Evolutionary conservation across 2,329 filamentous ascomycete species (phyloP).

Genomic region (Xylariaceae sp.): DNA sequence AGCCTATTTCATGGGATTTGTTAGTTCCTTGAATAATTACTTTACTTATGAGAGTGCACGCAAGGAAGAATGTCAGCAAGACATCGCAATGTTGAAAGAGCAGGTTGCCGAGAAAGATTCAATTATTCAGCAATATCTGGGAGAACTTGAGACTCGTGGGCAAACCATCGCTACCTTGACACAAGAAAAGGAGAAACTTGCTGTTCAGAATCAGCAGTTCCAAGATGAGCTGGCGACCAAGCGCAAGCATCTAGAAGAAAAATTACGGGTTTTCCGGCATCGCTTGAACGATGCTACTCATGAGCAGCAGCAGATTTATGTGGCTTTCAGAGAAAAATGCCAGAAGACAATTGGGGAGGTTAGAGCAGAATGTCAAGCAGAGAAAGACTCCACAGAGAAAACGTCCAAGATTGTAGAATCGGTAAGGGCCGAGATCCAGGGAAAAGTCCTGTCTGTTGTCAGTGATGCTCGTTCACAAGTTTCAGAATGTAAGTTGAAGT

Average conservation of each 20-base stretch:
- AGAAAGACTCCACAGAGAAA: conserved; percentile 37
- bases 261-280: conserved; percentile 38
- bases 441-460: conserved; percentile 21
- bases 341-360: conserved; percentile 41
- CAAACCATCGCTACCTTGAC: conserved; percentile 31
- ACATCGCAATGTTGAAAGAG: conserved; percentile 18
- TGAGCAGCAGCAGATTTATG: conserved; percentile 51
- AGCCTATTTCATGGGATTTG: conserved; percentile 15
- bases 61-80: conserved; percentile 22
- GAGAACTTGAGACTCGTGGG: conserved; percentile 15
- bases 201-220: conserved; percentile 30
- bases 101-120: conserved; percentile 19
- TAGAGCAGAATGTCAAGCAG: conserved; percentile 37
- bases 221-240: conserved; percentile 31
- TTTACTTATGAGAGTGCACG: conserved; percentile 16
- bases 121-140: conserved; percentile 9
- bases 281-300: conserved; percentile 49
- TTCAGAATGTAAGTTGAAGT: conserved; percentile 22
- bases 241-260: conserved; percentile 40
- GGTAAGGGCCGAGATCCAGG: conserved; percentile 18
- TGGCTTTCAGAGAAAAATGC: conserved; percentile 38
- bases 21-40: conserved; percentile 29
- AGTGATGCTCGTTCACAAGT: conserved; percentile 16
- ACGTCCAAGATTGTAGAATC: conserved; percentile 17
- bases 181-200: conserved; percentile 31